These are phyloP conservation scores for Diplogelasinospora grovesii DNA, from an alignment of 495 filamentous ascomycete species.

Conservation along the genomic window DNA sequence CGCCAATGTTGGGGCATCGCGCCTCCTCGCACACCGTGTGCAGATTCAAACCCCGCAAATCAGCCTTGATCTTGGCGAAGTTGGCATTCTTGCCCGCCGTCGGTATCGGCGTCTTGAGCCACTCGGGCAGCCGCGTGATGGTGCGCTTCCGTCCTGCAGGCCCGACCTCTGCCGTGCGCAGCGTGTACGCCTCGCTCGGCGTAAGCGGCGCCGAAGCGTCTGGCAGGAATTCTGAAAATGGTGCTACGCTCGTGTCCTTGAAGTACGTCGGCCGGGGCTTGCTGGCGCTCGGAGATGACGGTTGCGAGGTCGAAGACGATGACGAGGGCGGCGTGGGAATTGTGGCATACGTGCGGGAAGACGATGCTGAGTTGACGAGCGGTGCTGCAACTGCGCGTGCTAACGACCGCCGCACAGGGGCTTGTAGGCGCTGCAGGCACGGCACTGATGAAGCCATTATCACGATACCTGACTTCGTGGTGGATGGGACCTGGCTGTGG, in stretches of 20 bases:
- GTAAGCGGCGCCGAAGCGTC: slow-evolving; percentile 37
- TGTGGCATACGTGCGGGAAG: slow-evolving; percentile 23
- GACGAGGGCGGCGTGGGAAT: slow-evolving; percentile 15
- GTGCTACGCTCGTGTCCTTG: slow-evolving; percentile 76
- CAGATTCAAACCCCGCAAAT: slow-evolving; percentile 79
- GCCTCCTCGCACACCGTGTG: slow-evolving; percentile 99
- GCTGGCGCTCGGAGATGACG: slow-evolving; percentile 3
- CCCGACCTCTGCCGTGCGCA: slow-evolving; percentile 73
- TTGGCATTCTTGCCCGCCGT: slow-evolving; percentile 58
- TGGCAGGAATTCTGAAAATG: slow-evolving; percentile 76
- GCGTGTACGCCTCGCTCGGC: slow-evolving; percentile 53
- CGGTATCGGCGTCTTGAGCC: slow-evolving; percentile 95
- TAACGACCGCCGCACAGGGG: slow-evolving; percentile 24
- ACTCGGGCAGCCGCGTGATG: slow-evolving; percentile 85
- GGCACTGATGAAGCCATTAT: slow-evolving; percentile 25
- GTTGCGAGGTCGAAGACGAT: neutral
- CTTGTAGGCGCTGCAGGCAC: slow-evolving; percentile 26
- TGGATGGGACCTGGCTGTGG: too few relatives aligned
- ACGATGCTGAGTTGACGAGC: too few relatives aligned
- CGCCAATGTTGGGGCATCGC: slow-evolving; percentile 91
- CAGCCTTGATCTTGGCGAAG: slow-evolving; percentile 88
- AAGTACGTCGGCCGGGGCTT: slow-evolving; percentile 60
- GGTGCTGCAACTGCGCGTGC: slow-evolving; percentile 18
- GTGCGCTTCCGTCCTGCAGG: slow-evolving; percentile 74
- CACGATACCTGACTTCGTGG: too few relatives aligned